Evolutionary conservation across 495 filamentous ascomycete species (phyloP).

Genomic region (Chaetomium tenue): DNA sequence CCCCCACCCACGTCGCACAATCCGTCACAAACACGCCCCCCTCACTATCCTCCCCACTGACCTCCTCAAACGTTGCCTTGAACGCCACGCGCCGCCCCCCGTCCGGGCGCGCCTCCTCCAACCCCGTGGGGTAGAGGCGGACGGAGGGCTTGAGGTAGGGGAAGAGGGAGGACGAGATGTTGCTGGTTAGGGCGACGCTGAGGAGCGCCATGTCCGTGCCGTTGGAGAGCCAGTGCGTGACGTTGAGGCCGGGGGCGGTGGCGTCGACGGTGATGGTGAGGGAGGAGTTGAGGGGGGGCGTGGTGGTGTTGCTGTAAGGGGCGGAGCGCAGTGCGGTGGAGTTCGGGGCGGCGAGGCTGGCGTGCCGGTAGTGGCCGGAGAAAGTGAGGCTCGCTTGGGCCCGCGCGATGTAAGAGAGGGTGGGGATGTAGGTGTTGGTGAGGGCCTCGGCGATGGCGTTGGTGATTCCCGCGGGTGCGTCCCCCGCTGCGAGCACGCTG

Average conservation of each 20-base stretch:
- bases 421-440: constrained; percentile 39
- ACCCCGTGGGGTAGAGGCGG: constrained; percentile 44
- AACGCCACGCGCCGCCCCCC: constrained; percentile 41
- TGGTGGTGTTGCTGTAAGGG: neutral
- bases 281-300: constrained; percentile 38
- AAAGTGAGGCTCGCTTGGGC: constrained; percentile 39
- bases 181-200: constrained; percentile 34
- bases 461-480: constrained; percentile 29
- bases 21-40: constrained; percentile 36
- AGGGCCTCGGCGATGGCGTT: constrained; percentile 41
- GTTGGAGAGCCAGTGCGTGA: constrained; percentile 52
- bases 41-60: constrained; percentile 12
- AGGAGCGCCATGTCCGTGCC: constrained; percentile 44
- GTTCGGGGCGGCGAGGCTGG: neutral
- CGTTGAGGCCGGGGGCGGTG: constrained; percentile 42
- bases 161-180: constrained; percentile 31
- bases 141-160: constrained; percentile 30
- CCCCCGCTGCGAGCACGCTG: constrained; percentile 50
- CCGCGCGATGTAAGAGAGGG: constrained; percentile 37
- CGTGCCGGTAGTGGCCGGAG: constrained; percentile 39
- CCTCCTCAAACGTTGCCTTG: constrained; percentile 46
- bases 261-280: constrained; percentile 42
- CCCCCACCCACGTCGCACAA: constrained; percentile 42
- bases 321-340: neutral
- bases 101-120: constrained; percentile 32